phyloP scores from a whole-genome alignment of 148 eudicot species.

The Limonium bicolor region DNA sequence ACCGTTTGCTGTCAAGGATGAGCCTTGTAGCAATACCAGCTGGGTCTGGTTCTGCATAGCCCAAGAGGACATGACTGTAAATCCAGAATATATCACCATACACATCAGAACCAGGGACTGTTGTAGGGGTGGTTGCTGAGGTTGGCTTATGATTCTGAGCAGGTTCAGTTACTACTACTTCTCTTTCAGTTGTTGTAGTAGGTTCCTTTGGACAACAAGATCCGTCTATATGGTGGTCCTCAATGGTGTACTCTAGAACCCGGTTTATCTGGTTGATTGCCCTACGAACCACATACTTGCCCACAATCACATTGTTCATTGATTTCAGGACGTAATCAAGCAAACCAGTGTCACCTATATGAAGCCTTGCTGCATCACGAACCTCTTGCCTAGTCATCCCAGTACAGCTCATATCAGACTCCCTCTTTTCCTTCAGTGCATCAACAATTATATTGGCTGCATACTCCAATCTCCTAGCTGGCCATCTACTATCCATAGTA shows the following conservation, averaged over 20 bases:
- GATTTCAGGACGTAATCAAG: slow-evolving; percentile 84
- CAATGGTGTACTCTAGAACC: slow-evolving; percentile 41
- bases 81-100: slow-evolving; percentile 29
- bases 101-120: slow-evolving; percentile 20
- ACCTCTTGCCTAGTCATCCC: slow-evolving; percentile 88
- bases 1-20: slow-evolving; percentile 54
- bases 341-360: slow-evolving; percentile 82
- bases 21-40: slow-evolving; percentile 26
- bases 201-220: too few species aligned
- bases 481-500: slow-evolving; percentile 68
- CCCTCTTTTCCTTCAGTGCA: slow-evolving; percentile 47
- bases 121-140: background rate
- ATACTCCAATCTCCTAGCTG: slow-evolving; percentile 50
- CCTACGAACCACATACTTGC: slow-evolving; percentile 37
- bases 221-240: slow-evolving; percentile 13
- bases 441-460: slow-evolving; percentile 64
- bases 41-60: slow-evolving; percentile 18
- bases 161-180: slow-evolving; percentile 2
- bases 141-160: background rate
- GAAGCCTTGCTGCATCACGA: slow-evolving; percentile 69
- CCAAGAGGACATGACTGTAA: slow-evolving; percentile 26
- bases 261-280: slow-evolving; percentile 30
- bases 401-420: slow-evolving; percentile 3
- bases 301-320: slow-evolving; percentile 61
- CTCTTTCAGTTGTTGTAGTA: slow-evolving; percentile 5